These are phyloP conservation scores for Stephanodiscus minutulus DNA, from an alignment of 108 stramenopile species.

Conservation along the genomic window DNA sequence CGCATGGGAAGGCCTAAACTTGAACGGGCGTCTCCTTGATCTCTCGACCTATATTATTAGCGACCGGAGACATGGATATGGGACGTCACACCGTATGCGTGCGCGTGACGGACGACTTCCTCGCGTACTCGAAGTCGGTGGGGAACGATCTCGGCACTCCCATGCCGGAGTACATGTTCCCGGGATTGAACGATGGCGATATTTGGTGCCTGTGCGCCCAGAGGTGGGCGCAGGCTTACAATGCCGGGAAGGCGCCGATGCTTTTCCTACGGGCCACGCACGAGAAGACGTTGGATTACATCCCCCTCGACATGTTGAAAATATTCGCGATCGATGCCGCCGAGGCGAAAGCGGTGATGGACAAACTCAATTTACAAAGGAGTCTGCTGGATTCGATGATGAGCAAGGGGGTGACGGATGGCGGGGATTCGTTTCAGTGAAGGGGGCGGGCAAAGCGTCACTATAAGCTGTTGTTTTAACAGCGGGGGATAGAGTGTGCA, in stretches of 20 bases:
- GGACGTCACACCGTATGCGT: constrained; percentile 86
- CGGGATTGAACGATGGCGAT: constrained; percentile 81
- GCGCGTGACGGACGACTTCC: constrained; percentile 76
- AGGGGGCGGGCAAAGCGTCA: neutral
- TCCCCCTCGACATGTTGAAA: constrained; percentile 55
- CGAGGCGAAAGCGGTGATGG: constrained; percentile 55
- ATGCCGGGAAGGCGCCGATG: constrained; percentile 67
- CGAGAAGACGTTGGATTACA: constrained; percentile 78
- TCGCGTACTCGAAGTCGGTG: constrained; percentile 65
- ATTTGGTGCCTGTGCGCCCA: constrained; percentile 89
- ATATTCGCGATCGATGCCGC: constrained; percentile 67
- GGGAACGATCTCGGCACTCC: constrained; percentile 85
- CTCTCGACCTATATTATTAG: constrained; percentile 8
- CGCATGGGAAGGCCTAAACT: neutral
- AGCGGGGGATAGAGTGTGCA: neutral
- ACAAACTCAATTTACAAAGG: constrained; percentile 61
- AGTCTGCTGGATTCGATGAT: constrained; percentile 55
- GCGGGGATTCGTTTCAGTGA: constrained; percentile 38
- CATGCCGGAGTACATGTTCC: constrained; percentile 74
- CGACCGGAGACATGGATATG: constrained; percentile 71
- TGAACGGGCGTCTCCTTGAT: neutral
- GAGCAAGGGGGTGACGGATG: constrained; percentile 15
- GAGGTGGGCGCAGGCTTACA: constrained; percentile 82
- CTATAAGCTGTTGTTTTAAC: neutral
- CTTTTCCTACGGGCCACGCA: constrained; percentile 75